Conservation (phyloP, 1,284 basidiomycete species). For the Papiliotrema terrestris region DNA sequence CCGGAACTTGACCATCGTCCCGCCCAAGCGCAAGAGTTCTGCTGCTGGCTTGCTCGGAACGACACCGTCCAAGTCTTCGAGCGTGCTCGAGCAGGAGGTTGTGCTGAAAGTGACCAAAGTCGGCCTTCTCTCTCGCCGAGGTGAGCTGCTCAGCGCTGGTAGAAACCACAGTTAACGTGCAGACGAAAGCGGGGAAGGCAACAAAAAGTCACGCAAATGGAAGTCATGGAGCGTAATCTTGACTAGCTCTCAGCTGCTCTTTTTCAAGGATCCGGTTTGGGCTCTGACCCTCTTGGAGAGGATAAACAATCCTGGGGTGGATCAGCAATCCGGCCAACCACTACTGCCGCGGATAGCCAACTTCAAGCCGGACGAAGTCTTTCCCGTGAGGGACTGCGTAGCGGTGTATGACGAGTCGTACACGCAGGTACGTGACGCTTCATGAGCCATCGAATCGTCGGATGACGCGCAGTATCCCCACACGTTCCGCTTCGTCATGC, state of each 20-base stretch:
- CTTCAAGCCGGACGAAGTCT: constrained; percentile 81
- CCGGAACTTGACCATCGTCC: constrained; percentile 58
- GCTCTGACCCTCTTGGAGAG: constrained; percentile 60
- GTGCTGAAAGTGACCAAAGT: constrained; percentile 75
- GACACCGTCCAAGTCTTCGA: not conserved
- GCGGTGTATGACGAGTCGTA: constrained; percentile 77
- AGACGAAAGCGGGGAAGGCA: constrained; percentile 72
- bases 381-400: constrained; percentile 72
- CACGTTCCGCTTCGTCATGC: constrained; percentile 74
- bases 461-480: constrained; percentile 56
- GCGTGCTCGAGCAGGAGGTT: constrained; percentile 12
- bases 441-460: constrained; percentile 2
- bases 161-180: constrained; percentile 5
- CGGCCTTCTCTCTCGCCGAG: constrained; percentile 75
- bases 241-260: constrained; percentile 83
- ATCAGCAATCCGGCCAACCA: constrained; percentile 27
- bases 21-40: constrained; percentile 5
- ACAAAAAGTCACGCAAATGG: constrained; percentile 86
- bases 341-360: constrained; percentile 57
- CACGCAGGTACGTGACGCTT: constrained; percentile 58
- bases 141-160: constrained; percentile 25
- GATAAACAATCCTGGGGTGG: constrained; percentile 43
- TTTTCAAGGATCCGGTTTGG: constrained; percentile 82
- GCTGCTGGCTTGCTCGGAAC: constrained; percentile 4
- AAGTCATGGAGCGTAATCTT: constrained; percentile 78